Conservation (phyloP, 441 rosid species). For the Pelargonium cotyledonis region DNA sequence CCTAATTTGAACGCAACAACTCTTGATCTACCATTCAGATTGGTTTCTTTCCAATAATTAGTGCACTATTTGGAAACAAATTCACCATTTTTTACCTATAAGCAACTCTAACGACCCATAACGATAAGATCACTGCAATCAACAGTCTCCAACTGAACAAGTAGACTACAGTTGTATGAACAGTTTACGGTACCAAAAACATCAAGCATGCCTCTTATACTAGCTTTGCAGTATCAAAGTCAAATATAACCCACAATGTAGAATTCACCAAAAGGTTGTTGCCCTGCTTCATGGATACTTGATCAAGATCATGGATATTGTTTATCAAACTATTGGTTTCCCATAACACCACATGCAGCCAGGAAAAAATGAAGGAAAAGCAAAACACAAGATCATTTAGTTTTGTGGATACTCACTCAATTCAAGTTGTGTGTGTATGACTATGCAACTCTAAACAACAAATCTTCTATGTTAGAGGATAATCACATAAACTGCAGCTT, state of each 20-base stretch:
- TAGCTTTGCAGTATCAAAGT: constrained; percentile 1
- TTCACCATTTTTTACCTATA: constrained; percentile 1
- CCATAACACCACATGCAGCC: not conserved
- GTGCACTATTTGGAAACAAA: not conserved
- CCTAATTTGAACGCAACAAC: not conserved
- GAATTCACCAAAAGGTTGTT: not conserved
- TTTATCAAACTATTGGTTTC: not conserved
- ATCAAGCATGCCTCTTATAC: not conserved
- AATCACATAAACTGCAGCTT: constrained; percentile 1
- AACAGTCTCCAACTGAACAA: not conserved
- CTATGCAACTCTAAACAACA: constrained; percentile 3
- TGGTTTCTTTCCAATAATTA: not conserved
- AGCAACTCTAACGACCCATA: not conserved
- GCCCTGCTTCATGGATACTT: not conserved
- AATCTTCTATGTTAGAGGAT: not conserved
- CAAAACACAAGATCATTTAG: not conserved
- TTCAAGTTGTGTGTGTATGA: not conserved
- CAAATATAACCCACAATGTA: not conserved
- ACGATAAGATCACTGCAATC: not conserved
- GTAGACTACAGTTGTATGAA: not conserved
- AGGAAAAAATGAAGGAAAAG: not conserved
- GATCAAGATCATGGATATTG: no score
- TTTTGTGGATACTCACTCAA: constrained; percentile 11
- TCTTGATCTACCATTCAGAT: not conserved
- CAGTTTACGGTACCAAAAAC: not conserved